Evolutionary conservation across 2,329 filamentous ascomycete genomes (phyloP), one percentile per base, ranked within the genome.

Genomic region (Hymenoscyphus fructigenus): DNA sequence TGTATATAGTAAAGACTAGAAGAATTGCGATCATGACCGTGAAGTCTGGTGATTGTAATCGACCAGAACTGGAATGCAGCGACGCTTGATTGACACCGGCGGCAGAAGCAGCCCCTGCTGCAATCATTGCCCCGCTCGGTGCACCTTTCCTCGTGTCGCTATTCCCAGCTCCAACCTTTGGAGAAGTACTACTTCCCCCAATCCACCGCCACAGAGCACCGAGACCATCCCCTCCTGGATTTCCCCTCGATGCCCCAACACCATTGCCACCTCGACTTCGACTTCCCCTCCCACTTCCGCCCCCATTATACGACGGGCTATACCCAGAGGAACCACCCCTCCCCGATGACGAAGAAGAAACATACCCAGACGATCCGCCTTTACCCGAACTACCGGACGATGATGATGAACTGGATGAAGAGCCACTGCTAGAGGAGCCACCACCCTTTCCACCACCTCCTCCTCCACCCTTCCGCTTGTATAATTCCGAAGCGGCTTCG

Each of bases 381-480:
- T 20, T 29, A 15, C 32, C 26, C 55, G 28, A 57, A 32, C 55
- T 34, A n/a, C 53, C 17, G 15, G 7, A 32, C 23, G 29, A 32
- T 32, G 29, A 32, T 32, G 53, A 56, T 12, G 12, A 81, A 75
- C 23, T 84, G 79, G 47, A 53, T 10, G 64, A 55, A 44, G 20
- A 23, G 12, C 55, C 55, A 57, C 28, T 57, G 5, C 36, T 41
- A n/a, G 53, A 63, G 15, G 50, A 47, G 34, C 36, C 66, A 26
- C 75, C 76, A 10, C 82, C 81, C 65, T 80, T 76, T 20, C 81
- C 79, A 59, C 84, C 83, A 12, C 83, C 77, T 9, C 84, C 84
- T 6, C 85, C 86, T 58, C 86, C 86, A 41, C 86, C 86, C 71
- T 84, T 84, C 68, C 86, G 81, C 79, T 86, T 88, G 78, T 80